A percentile compares a stretch with the other conserved stretches of the same genome.
Conservation (phyloP, 2,329 filamentous ascomycete species). For the Penicillium sp. region DNA sequence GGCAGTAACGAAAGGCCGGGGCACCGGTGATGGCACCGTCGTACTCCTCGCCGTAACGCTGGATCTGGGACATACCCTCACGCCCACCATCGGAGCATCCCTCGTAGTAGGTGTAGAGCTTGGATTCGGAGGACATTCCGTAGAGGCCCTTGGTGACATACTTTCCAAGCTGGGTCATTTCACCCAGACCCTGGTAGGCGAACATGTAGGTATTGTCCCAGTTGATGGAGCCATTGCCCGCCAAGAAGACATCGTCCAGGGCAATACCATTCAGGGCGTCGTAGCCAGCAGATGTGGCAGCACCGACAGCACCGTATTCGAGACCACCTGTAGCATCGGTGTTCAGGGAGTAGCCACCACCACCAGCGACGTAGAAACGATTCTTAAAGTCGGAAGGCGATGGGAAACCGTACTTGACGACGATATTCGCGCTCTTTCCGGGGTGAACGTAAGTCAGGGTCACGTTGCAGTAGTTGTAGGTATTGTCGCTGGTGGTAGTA, state of each 20-base stretch:
- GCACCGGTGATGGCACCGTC: slow-evolving; percentile 50
- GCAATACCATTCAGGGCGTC: slow-evolving; percentile 40
- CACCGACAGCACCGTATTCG: slow-evolving; percentile 42
- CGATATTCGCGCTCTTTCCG: slow-evolving; percentile 39
- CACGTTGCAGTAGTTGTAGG: slow-evolving; percentile 42
- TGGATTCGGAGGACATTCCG: slow-evolving; percentile 23
- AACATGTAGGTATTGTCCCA: slow-evolving; percentile 36
- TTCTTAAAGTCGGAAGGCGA: slow-evolving; percentile 41
- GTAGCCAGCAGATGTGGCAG: slow-evolving; percentile 47
- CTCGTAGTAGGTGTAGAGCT: slow-evolving; percentile 50
- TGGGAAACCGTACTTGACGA: slow-evolving; percentile 39
- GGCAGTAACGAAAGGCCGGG: slow-evolving; percentile 46
- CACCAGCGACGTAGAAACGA: slow-evolving; percentile 48
- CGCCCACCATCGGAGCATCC: slow-evolving; percentile 57
- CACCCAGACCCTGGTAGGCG: slow-evolving; percentile 51
- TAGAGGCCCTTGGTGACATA: slow-evolving; percentile 46
- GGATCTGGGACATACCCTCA: slow-evolving; percentile 54
- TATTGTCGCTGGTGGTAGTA: slow-evolving; percentile 16
- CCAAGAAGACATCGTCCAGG: slow-evolving; percentile 40
- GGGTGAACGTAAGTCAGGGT: slow-evolving; percentile 45
- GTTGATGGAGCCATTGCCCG: slow-evolving; percentile 49
- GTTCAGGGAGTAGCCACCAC: slow-evolving; percentile 45
- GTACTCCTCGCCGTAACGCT: slow-evolving; percentile 50
- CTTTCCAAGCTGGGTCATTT: slow-evolving; percentile 52
- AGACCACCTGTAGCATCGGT: slow-evolving; percentile 42